Evolutionary conservation across 495 filamentous ascomycete species (phyloP).

Genomic region (Penicillium antarcticum): DNA sequence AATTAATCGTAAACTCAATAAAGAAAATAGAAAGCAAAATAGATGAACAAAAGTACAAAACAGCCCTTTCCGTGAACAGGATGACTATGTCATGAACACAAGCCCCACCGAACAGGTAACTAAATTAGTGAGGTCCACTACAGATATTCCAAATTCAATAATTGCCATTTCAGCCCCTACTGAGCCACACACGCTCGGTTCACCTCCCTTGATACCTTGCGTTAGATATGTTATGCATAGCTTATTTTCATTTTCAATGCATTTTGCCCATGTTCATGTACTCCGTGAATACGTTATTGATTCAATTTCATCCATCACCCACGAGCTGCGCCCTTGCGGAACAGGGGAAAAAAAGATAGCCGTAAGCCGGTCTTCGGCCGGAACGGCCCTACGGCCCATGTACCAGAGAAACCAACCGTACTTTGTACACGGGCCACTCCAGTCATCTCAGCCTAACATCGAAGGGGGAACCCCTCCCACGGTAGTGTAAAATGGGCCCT

Average conservation of each 20-base stretch:
- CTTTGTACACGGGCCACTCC: not conserved
- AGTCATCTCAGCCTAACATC: slow-evolving; percentile 11
- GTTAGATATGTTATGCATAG: too few species aligned
- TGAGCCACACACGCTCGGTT: not conserved
- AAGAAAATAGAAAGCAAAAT: not conserved
- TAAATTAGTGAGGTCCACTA: slow-evolving; percentile 12
- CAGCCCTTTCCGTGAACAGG: not conserved
- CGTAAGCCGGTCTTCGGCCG: not conserved
- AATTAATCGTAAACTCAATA: not conserved
- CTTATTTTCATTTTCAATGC: not conserved
- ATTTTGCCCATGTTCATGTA: too few species aligned
- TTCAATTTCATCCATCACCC: not conserved
- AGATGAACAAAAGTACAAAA: not conserved
- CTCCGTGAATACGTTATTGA: too few species aligned
- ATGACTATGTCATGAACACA: slow-evolving; percentile 10
- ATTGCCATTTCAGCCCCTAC: not conserved
- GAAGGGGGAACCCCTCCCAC: not conserved
- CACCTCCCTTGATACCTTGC: not conserved
- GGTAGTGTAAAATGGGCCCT: not conserved
- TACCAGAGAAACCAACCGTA: too few species aligned
- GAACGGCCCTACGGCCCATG: not conserved
- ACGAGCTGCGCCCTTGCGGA: not conserved
- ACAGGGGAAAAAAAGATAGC: not conserved
- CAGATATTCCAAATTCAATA: slow-evolving; percentile 1
- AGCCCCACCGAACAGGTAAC: slow-evolving; percentile 16